Conservation (phyloP, 2,329 filamentous ascomycete species). For the Pseudocercospora fijiensis region DNA sequence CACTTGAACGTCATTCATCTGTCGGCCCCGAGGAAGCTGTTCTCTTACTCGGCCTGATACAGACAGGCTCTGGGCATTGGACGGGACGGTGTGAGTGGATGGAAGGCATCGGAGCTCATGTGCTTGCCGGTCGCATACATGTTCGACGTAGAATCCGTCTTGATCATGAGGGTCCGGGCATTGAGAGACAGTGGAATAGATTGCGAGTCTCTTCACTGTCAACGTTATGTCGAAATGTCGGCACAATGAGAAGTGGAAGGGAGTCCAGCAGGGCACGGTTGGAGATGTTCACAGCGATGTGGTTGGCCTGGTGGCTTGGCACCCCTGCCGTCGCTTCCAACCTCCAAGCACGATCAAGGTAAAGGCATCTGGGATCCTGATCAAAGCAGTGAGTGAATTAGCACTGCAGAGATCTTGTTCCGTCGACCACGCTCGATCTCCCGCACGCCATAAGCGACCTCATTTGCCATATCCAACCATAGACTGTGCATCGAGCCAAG, state of each 20-base stretch:
- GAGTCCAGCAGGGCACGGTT: not conserved
- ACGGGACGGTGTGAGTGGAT: not conserved
- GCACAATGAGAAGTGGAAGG: not conserved
- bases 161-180: not conserved
- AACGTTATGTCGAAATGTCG: not conserved
- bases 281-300: not conserved
- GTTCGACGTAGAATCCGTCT: not conserved
- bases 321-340: not conserved
- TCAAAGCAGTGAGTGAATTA: not conserved
- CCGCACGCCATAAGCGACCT: too few species aligned
- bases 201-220: not conserved
- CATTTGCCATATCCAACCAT: not conserved
- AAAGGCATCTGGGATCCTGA: not conserved
- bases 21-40: not conserved
- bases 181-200: not conserved
- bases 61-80: not conserved
- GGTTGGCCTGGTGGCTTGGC: not conserved
- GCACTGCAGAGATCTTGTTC: not conserved
- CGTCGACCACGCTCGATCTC: not conserved
- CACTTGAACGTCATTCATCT: not conserved
- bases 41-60: not conserved
- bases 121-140: not conserved
- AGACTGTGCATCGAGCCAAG: not conserved
- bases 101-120: not conserved
- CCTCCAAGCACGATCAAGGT: not conserved